These are phyloP conservation scores for Chenopodium quinoa DNA, from an alignment of 148 eudicot species.

Conservation along the genomic window DNA sequence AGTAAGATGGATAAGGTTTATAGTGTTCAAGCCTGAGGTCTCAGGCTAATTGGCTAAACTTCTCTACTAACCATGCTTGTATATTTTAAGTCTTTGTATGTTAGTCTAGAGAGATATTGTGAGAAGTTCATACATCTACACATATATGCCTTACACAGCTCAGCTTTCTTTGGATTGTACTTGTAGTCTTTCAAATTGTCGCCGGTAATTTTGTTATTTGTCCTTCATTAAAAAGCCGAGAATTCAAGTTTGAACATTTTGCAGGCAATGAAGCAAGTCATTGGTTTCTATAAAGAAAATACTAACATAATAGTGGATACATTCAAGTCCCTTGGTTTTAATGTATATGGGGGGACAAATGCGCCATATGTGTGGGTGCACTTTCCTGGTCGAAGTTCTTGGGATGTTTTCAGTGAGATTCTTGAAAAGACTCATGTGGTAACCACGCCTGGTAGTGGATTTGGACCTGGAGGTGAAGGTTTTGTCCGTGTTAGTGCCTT, in stretches of 20 bases:
- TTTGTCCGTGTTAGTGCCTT: slow-evolving; percentile 81
- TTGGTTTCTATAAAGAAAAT: slow-evolving; percentile 92
- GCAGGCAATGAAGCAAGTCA: slow-evolving; percentile 84
- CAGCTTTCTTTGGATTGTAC: background rate
- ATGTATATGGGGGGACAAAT: slow-evolving; percentile 80
- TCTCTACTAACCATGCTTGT: no score
- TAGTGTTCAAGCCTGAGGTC: no score
- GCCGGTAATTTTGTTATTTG: background rate
- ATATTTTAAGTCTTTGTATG: no score
- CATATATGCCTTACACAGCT: background rate
- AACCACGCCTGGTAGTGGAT: slow-evolving; percentile 85
- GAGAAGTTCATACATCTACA: background rate
- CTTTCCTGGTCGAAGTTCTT: slow-evolving; percentile 87
- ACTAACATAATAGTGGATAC: slow-evolving; percentile 77
- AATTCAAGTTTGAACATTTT: background rate
- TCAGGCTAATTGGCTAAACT: no score
- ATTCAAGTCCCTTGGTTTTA: slow-evolving; percentile 81
- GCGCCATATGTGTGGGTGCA: slow-evolving; percentile 96
- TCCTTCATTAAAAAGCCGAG: background rate
- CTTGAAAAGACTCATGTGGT: slow-evolving; percentile 90
- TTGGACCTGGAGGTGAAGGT: slow-evolving; percentile 90
- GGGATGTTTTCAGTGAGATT: slow-evolving; percentile 91
- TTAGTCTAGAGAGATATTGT: background rate
- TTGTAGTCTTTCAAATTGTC: background rate
- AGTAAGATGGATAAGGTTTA: no score